Conservation (phyloP, 495 filamentous ascomycete genomes). For the Cenococcum geophilum region DNA sequence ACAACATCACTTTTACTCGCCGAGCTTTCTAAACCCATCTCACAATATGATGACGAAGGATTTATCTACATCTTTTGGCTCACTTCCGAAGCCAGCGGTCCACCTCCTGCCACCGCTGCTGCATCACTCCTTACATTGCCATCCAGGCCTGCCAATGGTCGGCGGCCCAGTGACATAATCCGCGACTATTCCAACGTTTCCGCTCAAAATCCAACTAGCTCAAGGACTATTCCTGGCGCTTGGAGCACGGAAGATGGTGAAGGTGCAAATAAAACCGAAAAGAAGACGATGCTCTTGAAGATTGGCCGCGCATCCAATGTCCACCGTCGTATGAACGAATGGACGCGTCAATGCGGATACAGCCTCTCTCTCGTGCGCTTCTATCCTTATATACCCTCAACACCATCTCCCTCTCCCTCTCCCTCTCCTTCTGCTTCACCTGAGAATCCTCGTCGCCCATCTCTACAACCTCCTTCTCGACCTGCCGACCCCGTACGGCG, state of each 20-base stretch:
- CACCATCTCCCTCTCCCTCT: constrained; percentile 42
- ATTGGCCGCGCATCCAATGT: constrained; percentile 90
- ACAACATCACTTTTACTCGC: constrained; percentile 59
- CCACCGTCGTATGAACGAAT: constrained; percentile 83
- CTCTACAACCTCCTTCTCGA: constrained; percentile 14
- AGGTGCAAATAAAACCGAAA: constrained; percentile 3
- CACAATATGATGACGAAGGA: constrained; percentile 69
- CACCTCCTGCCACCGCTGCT: constrained; percentile 51
- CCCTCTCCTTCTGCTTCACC: constrained; percentile 30
- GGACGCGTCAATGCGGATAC: constrained; percentile 87
- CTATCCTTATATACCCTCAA: constrained; percentile 72
- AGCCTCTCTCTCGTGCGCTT: constrained; percentile 79
- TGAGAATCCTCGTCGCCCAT: constrained; percentile 27
- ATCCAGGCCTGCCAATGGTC: constrained; percentile 38
- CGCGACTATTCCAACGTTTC: constrained; percentile 46
- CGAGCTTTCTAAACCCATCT: constrained; percentile 80
- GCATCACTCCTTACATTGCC: constrained; percentile 50
- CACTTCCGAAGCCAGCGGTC: constrained; percentile 48
- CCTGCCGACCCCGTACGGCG: constrained; percentile 22
- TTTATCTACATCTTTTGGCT: constrained; percentile 99
- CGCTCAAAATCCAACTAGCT: constrained; percentile 23
- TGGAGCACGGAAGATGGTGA: neutral
- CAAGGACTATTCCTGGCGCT: neutral
- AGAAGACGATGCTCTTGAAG: constrained; percentile 71
- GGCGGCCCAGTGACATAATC: constrained; percentile 62